Conservation (phyloP, 176 grass and related monocot genomes). For the Thinopyrum elongatum region DNA sequence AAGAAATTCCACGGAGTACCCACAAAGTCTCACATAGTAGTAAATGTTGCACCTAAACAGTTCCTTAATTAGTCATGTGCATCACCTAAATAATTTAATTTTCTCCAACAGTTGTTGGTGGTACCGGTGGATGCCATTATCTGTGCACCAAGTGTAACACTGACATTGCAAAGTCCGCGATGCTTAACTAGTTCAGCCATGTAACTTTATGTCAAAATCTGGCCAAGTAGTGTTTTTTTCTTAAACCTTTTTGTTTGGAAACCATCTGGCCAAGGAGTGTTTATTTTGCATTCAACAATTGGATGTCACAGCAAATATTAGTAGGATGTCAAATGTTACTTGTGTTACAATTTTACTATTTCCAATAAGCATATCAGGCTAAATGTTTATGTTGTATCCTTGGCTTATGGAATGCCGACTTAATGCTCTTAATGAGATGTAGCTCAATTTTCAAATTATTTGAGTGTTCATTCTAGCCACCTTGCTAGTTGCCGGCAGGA, state of each 20-base stretch:
- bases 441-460: background rate
- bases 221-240: too few relatives aligned
- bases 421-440: background rate
- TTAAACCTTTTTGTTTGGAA: too few relatives aligned
- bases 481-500: too few relatives aligned
- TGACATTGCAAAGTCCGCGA: background rate
- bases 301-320: background rate
- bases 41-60: too few relatives aligned
- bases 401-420: background rate
- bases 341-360: background rate
- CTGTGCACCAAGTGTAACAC: too few relatives aligned
- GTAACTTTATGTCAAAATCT: background rate
- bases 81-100: too few relatives aligned
- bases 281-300: background rate
- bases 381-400: background rate
- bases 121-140: too few relatives aligned
- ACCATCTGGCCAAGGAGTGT: background rate
- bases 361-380: background rate
- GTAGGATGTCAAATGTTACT: background rate
- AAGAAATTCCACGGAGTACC: too few relatives aligned
- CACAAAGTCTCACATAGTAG: too few relatives aligned
- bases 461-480: too few relatives aligned
- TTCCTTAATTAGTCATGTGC: background rate
- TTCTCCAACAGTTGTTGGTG: too few relatives aligned
- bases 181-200: background rate